These are phyloP conservation scores for Amesomyces nigricolor DNA, from an alignment of 2,329 filamentous ascomycete genomes.

Conservation along the genomic window DNA sequence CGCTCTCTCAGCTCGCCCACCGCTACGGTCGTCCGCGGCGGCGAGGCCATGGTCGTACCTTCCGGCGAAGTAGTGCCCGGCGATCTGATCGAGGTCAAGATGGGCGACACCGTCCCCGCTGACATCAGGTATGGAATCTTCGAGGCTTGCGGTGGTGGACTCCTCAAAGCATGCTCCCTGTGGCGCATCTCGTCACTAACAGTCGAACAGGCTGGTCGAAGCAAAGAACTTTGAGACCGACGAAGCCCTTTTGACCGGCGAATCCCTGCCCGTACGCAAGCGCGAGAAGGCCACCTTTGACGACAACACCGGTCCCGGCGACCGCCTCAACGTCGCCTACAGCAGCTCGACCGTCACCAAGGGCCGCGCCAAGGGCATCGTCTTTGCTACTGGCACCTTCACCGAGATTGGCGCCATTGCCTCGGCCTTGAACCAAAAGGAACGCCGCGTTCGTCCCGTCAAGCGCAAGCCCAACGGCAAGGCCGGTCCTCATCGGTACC, in stretches of 20 bases:
- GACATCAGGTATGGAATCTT: slow-evolving; percentile 53
- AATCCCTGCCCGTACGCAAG: slow-evolving; percentile 65
- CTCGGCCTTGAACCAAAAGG: slow-evolving; percentile 47
- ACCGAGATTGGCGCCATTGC: slow-evolving; percentile 55
- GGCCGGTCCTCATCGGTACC: slow-evolving; percentile 34
- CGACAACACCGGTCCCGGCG: slow-evolving; percentile 54
- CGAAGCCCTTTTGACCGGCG: slow-evolving; percentile 67
- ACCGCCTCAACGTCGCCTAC: slow-evolving; percentile 65
- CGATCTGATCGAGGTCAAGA: slow-evolving; percentile 61
- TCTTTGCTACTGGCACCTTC: slow-evolving; percentile 59
- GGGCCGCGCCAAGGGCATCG: slow-evolving; percentile 63
- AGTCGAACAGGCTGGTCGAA: slow-evolving; percentile 44
- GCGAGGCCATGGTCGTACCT: slow-evolving; percentile 47
- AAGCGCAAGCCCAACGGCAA: slow-evolving; percentile 42
- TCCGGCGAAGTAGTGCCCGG: slow-evolving; percentile 66
- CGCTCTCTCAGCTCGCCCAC: slow-evolving; percentile 55
- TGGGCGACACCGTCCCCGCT: slow-evolving; percentile 69
- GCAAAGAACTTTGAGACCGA: slow-evolving; percentile 72
- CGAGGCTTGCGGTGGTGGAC: background rate
- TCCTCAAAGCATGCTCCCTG: background rate
- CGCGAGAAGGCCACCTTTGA: slow-evolving; percentile 47
- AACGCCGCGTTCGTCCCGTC: slow-evolving; percentile 36
- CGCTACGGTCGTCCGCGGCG: slow-evolving; percentile 52
- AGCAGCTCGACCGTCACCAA: slow-evolving; percentile 65
- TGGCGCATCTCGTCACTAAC: background rate